Percentiles rank a stretch among this genome's conserved stretches.
Evolutionary conservation across 1,139 yeast species (phyloP).

Genomic region (Candida tetrigidarum): DNA sequence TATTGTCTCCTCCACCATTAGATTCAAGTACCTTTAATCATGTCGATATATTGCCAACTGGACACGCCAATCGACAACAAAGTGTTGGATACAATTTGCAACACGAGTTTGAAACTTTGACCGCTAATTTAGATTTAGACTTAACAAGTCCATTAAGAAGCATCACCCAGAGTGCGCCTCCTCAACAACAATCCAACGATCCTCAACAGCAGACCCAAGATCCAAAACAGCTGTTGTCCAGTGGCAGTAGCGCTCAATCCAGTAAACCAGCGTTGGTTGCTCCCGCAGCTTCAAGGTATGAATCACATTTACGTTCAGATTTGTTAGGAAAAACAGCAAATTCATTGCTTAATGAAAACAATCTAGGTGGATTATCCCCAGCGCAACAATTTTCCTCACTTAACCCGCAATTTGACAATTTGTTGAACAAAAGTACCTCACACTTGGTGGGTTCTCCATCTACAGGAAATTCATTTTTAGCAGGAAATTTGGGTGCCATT

Average conservation of each 20-base stretch:
- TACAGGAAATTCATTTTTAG: conserved; percentile 18
- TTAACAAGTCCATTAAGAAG: conserved; percentile 23
- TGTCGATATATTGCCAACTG: conserved; percentile 7
- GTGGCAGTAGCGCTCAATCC: conserved; percentile 1
- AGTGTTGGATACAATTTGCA: conserved; percentile 50
- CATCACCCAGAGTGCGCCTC: conserved; percentile 8
- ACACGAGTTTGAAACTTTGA: conserved; percentile 51
- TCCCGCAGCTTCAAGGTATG: conserved; percentile 18
- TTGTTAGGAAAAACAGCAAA: conserved; percentile 14
- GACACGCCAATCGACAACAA: conserved; percentile 38
- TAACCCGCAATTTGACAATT: conserved; percentile 11
- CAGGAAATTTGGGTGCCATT: conserved; percentile 27
- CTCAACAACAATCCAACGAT: conserved; percentile 4
- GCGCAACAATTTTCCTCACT: conserved; percentile 18
- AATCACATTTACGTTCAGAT: conserved; percentile 10
- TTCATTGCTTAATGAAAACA: conserved; percentile 25
- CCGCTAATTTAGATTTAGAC: conserved; percentile 52
- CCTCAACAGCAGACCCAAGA: conserved; percentile 7
- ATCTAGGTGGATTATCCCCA: conserved; percentile 23
- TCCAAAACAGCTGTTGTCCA: conserved; percentile 3
- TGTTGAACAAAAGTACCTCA: conserved; percentile 16
- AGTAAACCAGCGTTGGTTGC: conserved; percentile 15
- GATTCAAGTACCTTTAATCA: conserved; percentile 20
- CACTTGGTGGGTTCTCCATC: conserved; percentile 10
- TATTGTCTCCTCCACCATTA: conserved; percentile 47